Evolutionary conservation across 1,284 basidiomycete species (phyloP).

Genomic region (Caloboletus inedulis): DNA sequence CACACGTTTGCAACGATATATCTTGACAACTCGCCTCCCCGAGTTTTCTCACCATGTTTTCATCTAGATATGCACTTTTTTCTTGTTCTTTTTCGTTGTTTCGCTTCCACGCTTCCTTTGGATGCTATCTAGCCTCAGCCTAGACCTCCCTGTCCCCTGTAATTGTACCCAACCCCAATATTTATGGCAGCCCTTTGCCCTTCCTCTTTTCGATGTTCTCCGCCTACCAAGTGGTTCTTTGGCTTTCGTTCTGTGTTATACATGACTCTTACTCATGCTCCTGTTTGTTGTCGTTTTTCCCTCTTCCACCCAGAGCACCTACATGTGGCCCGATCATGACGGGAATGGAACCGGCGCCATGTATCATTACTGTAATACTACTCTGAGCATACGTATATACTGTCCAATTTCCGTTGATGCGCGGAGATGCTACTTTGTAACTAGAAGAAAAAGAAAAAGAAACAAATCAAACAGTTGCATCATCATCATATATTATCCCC

Average conservation of each 20-base stretch:
- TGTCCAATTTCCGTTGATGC: neutral
- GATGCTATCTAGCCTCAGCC: conserved; percentile 33
- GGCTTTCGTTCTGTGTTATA: neutral
- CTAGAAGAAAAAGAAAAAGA: neutral
- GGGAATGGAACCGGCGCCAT: conserved; percentile 13
- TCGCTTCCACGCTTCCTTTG: conserved; percentile 1
- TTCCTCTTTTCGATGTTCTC: neutral
- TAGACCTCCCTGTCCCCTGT: conserved; percentile 25
- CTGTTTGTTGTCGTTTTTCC: no score
- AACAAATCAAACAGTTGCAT: neutral
- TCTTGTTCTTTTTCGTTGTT: conserved; percentile 1
- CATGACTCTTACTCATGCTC: neutral
- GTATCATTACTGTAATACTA: conserved; percentile 29
- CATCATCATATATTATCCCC: no score
- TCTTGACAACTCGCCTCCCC: conserved; percentile 21
- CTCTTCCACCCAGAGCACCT: neutral
- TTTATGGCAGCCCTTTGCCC: conserved; percentile 16
- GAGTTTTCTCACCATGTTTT: conserved; percentile 8
- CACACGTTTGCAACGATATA: conserved; percentile 20
- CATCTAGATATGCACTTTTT: conserved; percentile 31
- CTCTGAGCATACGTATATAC: conserved; percentile 15
- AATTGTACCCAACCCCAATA: conserved; percentile 27
- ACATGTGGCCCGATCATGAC: neutral
- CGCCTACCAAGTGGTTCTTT: neutral
- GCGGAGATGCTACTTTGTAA: neutral